phyloP scores from a whole-genome alignment of 73 alveolate species.

The Tetrahymena elliotti region DNA sequence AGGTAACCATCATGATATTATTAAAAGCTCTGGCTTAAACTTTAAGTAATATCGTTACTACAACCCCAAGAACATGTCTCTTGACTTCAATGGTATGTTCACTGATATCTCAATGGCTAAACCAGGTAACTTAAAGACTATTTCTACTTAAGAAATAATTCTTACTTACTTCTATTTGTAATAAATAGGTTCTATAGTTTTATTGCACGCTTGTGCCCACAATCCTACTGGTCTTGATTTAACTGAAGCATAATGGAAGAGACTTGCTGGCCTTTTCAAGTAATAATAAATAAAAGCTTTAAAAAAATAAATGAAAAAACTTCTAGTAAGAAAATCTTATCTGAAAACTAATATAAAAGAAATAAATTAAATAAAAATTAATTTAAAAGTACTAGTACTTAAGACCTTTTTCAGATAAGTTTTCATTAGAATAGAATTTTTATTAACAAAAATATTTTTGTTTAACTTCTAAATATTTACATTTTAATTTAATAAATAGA shows the following conservation, averaged over 20 bases:
- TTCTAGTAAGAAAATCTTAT: too few species aligned
- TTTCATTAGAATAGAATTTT: too few species aligned
- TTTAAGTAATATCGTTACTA: conserved; percentile 83
- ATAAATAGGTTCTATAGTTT: conserved; percentile 71
- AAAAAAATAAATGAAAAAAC: neutral
- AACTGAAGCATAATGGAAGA: conserved; percentile 55
- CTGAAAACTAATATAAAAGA: too few species aligned
- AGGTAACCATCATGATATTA: conserved; percentile 67
- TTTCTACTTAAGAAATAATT: conserved; percentile 1
- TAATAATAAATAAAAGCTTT: neutral
- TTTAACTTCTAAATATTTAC: neutral
- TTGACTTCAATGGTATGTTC: conserved; percentile 83
- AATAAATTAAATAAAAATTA: too few species aligned
- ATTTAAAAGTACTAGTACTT: too few species aligned
- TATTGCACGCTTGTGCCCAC: conserved; percentile 97
- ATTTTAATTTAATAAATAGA: neutral
- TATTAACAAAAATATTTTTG: neutral
- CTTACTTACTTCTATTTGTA: too few species aligned
- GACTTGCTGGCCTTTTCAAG: conserved; percentile 33
- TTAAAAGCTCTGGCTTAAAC: conserved; percentile 65
- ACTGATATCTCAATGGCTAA: conserved; percentile 58
- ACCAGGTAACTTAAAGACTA: neutral
- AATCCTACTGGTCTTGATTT: conserved; percentile 99
- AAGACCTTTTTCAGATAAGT: too few species aligned
- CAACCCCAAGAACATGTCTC: conserved; percentile 70